Conservation (phyloP, 1,284 basidiomycete species). For the Irpex sp. region DNA sequence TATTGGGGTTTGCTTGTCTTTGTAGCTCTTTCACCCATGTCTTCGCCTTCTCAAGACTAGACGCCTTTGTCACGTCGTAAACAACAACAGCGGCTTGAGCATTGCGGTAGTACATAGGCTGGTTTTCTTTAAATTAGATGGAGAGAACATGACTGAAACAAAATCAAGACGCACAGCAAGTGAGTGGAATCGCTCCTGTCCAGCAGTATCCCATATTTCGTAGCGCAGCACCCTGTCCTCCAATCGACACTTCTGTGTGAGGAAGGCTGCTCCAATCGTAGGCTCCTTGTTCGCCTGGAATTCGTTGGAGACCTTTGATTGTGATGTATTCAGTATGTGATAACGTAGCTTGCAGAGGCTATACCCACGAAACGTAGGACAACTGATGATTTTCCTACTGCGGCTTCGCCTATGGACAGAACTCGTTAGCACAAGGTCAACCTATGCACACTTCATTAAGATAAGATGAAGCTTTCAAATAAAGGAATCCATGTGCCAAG, state of each 20-base stretch:
- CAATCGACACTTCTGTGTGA: slow-evolving; percentile 88
- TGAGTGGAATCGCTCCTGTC: slow-evolving; percentile 93
- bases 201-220: slow-evolving; percentile 96
- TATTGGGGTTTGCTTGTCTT: slow-evolving; percentile 98
- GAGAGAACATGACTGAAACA: slow-evolving; percentile 1
- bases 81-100: slow-evolving; percentile 98
- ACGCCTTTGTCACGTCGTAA: slow-evolving; percentile 93
- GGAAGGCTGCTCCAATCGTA: slow-evolving; percentile 95
- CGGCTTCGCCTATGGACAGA: slow-evolving; percentile 78
- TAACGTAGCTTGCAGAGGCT: slow-evolving; percentile 6
- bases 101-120: slow-evolving; percentile 99
- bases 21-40: slow-evolving; percentile 99
- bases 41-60: slow-evolving; percentile 98
- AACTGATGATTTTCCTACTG: slow-evolving; percentile 99
- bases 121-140: slow-evolving; percentile 5
- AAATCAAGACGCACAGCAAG: slow-evolving; percentile 60
- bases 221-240: slow-evolving; percentile 92
- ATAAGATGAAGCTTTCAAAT: neutral
- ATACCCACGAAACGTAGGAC: slow-evolving; percentile 91
- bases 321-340: slow-evolving; percentile 8
- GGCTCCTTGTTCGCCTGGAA: slow-evolving; percentile 98
- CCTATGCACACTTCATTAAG: neutral
- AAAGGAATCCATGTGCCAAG: neutral
- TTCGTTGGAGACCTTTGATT: slow-evolving; percentile 78
- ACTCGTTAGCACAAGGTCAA: neutral